Conservation (phyloP, 305 asterid species). For the Withania somnifera region DNA sequence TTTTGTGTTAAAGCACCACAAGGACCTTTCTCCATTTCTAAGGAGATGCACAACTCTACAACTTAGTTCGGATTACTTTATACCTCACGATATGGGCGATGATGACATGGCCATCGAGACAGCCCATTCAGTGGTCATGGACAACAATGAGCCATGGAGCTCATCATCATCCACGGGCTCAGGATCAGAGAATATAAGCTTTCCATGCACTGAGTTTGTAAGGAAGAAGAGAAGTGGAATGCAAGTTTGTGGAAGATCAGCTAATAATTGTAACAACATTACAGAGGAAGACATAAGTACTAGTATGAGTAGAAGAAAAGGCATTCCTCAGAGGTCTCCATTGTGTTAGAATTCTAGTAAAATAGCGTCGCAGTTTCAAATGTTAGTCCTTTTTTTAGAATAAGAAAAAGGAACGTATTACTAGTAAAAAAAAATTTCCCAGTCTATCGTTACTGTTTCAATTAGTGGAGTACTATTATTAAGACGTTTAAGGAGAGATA, state of each 20-base stretch:
- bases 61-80: constrained; percentile 78
- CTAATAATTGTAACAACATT: constrained; percentile 20
- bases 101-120: constrained; percentile 40
- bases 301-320: constrained; percentile 83
- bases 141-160: constrained; percentile 42
- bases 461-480: neutral
- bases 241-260: constrained; percentile 53
- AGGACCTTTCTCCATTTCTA: constrained; percentile 58
- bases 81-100: constrained; percentile 77
- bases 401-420: neutral
- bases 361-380: neutral
- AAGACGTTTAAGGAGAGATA: neutral
- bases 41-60: constrained; percentile 63
- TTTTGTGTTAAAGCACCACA: constrained; percentile 55
- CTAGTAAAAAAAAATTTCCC: no score
- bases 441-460: neutral
- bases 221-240: constrained; percentile 74
- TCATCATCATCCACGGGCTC: constrained; percentile 44
- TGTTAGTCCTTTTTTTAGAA: neutral
- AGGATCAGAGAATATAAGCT: constrained; percentile 67
- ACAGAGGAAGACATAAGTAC: constrained; percentile 63
- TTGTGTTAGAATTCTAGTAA: constrained; percentile 36
- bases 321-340: constrained; percentile 92
- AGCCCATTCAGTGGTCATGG: constrained; percentile 40
- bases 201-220: constrained; percentile 62